Base-by-base conservation (phyloP, 345 rosid genomes). In the Gossypium bickii region DNA sequence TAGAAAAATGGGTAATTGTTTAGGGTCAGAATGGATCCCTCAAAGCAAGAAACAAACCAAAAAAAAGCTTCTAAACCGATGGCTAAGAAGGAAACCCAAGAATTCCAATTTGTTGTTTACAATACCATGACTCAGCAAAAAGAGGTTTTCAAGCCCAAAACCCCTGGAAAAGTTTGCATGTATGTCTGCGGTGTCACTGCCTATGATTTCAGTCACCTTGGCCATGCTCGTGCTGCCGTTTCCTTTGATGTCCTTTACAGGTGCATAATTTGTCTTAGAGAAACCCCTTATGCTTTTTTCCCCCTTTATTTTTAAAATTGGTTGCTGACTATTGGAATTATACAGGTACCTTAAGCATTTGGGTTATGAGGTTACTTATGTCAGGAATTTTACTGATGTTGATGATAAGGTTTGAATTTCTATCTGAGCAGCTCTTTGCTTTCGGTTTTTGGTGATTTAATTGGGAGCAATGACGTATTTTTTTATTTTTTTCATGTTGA, bases 141-240 rank as follows among this genome's bases (percentile, higher is more conserved):
- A 69, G 95, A 91, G 83, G 78, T 79, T 0, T 81, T 94, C 75
- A 74, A 53, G 71, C 86, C 95, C 6, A 68, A 70, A 38, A 85
- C 3, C 57, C 88, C 86, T 0, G 93, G 93, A 0, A 89, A 87
- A 71, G 88, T 94, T 57, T 73, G 87, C 78, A 85, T 94, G 87
- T 94, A 94, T 38, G 95, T 94, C 70, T 94, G 98, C 55, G 95
- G 98, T 7, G 89, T 92, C 64, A 92, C 98, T 2, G 86, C 98
- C 41, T 94, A 92, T 74, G 95, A 89, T 74, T 82, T 83, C 85
- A 92, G 98, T 84, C 98, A 90, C 80, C 82, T 94, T 44, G 97
- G 93, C 47, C 98, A 90, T 71, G 98, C 92, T 52, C 93, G 97
- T 41, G 94, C 97, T 41, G 97, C 95, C 29, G 88, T 92, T 53